phyloP scores from a whole-genome alignment of 345 rosid species.

The Syzygium jambos region DNA sequence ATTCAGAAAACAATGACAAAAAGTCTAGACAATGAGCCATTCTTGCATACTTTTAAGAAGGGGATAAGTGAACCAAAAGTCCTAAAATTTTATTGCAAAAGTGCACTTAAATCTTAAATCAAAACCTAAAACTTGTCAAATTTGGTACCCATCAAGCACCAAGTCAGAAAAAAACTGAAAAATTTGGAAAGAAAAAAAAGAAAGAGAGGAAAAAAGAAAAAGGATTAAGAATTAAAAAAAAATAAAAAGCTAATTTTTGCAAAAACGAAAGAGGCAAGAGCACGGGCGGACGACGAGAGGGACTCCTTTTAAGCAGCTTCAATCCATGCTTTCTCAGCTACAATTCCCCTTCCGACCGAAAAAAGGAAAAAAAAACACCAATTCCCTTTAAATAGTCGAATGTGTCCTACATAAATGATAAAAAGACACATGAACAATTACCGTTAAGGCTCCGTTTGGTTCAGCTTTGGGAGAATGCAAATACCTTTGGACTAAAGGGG shows the following conservation, averaged over 20 bases:
- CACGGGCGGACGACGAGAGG: not conserved
- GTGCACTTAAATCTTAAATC: not conserved
- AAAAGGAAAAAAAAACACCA: too few relatives aligned
- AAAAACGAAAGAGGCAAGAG: not conserved
- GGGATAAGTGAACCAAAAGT: not conserved
- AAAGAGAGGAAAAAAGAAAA: not conserved
- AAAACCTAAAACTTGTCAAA: not conserved
- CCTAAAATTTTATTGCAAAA: accelerated
- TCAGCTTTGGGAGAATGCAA: too few relatives aligned
- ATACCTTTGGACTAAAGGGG: too few relatives aligned
- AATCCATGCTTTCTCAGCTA: not conserved
- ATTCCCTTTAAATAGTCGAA: too few relatives aligned
- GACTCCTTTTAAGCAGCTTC: not conserved
- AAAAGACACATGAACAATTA: too few relatives aligned
- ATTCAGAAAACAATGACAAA: not conserved
- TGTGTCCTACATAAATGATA: too few relatives aligned
- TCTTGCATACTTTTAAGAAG: not conserved
- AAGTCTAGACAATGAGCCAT: not conserved
- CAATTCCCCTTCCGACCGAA: not conserved
- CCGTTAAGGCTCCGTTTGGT: too few relatives aligned
- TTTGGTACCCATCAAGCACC: not conserved
- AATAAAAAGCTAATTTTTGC: not conserved
- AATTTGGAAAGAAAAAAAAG: not conserved
- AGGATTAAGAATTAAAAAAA: not conserved
- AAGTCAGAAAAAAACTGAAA: not conserved